Evolutionary conservation across 768 basidiomycete species (phyloP).

Genomic region (Lactarius hatsudake): DNA sequence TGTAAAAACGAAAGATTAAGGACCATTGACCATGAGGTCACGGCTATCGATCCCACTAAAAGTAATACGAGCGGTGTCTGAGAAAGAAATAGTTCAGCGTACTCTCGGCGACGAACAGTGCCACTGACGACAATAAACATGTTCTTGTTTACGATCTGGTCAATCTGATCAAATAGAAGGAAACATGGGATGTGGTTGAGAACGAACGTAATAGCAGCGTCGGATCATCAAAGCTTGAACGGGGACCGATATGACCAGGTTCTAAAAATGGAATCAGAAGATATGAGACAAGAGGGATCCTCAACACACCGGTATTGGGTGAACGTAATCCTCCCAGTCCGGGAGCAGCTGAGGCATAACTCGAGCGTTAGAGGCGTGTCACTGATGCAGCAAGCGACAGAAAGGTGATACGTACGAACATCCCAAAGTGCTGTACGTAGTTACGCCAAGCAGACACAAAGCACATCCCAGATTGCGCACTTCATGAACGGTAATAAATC

Average conservation of each 20-base stretch:
- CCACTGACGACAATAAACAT: conserved; percentile 8
- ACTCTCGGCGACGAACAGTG: background rate
- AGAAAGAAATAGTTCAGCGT: background rate
- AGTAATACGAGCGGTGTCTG: conserved; percentile 13
- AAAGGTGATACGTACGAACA: background rate
- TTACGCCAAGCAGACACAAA: conserved; percentile 4
- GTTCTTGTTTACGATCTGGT: conserved; percentile 10
- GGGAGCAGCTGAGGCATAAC: background rate
- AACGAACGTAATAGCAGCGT: conserved; percentile 21
- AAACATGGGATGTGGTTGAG: background rate
- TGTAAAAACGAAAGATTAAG: background rate
- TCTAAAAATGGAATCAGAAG: conserved; percentile 4
- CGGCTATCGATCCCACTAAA: background rate
- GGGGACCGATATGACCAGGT: conserved; percentile 4
- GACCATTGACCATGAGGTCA: background rate
- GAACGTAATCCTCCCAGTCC: conserved; percentile 4
- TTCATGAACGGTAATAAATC: background rate
- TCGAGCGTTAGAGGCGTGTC: background rate
- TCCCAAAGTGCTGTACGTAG: conserved; percentile 4
- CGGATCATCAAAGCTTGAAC: conserved; percentile 17
- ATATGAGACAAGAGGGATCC: background rate
- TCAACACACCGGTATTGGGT: conserved; percentile 1
- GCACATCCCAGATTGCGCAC: conserved; percentile 10
- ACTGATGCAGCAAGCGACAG: background rate
- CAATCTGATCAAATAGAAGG: background rate